A percentile compares a stretch with the other conserved stretches of the same genome.
Evolutionary conservation across 2,329 filamentous ascomycete species (phyloP).

Genomic region (Scedosporium apiospermum): DNA sequence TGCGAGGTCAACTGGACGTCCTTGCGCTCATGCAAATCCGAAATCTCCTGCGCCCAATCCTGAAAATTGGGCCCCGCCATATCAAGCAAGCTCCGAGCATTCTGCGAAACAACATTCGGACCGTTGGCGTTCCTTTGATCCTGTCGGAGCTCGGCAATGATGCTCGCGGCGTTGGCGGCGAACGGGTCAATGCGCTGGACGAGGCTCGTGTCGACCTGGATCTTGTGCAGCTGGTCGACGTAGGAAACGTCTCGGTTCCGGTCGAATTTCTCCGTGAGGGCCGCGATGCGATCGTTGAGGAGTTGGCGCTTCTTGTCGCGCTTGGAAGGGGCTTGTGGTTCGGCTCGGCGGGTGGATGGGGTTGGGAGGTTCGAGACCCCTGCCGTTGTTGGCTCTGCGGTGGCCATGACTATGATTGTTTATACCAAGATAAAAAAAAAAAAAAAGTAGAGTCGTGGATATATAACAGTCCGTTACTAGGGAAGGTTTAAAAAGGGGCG

Average conservation of each 20-base stretch:
- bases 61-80: slow-evolving; percentile 79
- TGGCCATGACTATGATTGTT: not conserved
- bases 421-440: too few relatives aligned
- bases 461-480: too few relatives aligned
- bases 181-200: slow-evolving; percentile 82
- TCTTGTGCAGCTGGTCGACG: slow-evolving; percentile 77
- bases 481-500: too few relatives aligned
- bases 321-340: slow-evolving; percentile 55
- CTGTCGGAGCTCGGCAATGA: slow-evolving; percentile 54
- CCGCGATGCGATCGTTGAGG: slow-evolving; percentile 67
- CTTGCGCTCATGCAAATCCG: slow-evolving; percentile 77
- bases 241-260: slow-evolving; percentile 77
- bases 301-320: slow-evolving; percentile 82
- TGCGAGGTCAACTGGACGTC: slow-evolving; percentile 76
- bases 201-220: slow-evolving; percentile 84
- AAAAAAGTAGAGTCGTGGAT: too few relatives aligned
- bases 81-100: slow-evolving; percentile 49
- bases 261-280: slow-evolving; percentile 68
- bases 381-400: not conserved
- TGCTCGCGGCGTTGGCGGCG: slow-evolving; percentile 59
- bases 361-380: not conserved
- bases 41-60: slow-evolving; percentile 77
- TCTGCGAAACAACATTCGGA: slow-evolving; percentile 26
- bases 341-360: slow-evolving; percentile 23
- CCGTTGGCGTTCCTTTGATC: slow-evolving; percentile 39